Base-by-base conservation (phyloP, 1,284 basidiomycete genomes). In the Sutorius eximius region DNA sequence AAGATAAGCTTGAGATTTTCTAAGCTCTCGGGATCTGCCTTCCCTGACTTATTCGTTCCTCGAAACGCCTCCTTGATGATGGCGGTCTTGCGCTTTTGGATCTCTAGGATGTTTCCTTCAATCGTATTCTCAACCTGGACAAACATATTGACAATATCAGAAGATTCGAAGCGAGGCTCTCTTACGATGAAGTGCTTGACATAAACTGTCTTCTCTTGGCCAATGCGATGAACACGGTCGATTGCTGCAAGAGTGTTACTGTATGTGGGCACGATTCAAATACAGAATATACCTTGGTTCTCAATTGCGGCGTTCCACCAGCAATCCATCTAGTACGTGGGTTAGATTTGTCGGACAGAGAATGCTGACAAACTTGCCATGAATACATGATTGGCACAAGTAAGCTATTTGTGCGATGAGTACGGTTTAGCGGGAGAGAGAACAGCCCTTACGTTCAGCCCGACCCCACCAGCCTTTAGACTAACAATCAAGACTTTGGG, bases 251-350 rank as follows among this genome's bases (percentile, higher is more conserved):
- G 1, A 38, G 47, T 22, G 34, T 61, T 62, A 68, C 59, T 61
- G 22, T 66, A 5, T 60, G 69, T 29, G 53, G n/a, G 16, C 6
- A 41, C 9, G 1, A 16, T 16, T 33, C 12, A 45, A n/a, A 15
- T 9, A 2, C 18, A 29, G 54, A 11, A 66, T 76, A 60, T 59
- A 91, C 91, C 93, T 80, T 97, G 94, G 60, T 89, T 88, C 71
- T 95, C 93, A 20, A 83, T 88, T 0, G 93, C 93, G 24, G 91
- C 85, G 69, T 95, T 95, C 92, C 93, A 96, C 92, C 92, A 95
- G 59, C 92, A 95, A 64, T 96, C 94, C 91, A 95, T 94, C 91
- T 91, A 34, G 24, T 29, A 20, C 29, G n/a, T 10, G 29, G 10
- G 40, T 63, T 32, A 59, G 44, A 49, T 24, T n/a, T 45, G 4